Base-by-base conservation (phyloP, 768 basidiomycete genomes). In the Gymnopilus dilepis region DNA sequence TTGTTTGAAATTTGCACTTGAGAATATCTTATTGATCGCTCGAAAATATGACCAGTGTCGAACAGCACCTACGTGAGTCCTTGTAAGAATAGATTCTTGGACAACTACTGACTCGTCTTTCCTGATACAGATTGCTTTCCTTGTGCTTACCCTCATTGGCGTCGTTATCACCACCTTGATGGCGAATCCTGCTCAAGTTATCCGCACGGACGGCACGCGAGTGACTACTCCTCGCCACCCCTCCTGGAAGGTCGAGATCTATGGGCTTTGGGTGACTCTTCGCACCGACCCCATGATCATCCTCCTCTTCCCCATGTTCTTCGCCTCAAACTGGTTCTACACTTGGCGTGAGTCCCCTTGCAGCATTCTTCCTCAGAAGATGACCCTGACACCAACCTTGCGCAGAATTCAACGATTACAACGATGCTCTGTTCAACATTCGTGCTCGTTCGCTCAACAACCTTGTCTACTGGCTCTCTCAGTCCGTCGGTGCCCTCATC, bases 241-340 rank as follows among this genome's bases (percentile, higher is more conserved):
- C 17, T 90, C 89, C 2, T 94, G 92, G 91, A 90, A 84, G 70
- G 80, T 82, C 21, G 92, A 94, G 72, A 76, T 94, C 56, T 80
- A 81, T 61, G 87, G 88, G 13, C 82, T 94, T 22, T 92, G 82
- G 75, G 65, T 88, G 41, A 84, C 89, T 2, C 77, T 95, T 45
- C 81, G 76, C 59, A 87, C 83, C 12, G 92, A 94, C 68, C 90
- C 90, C 0, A 78, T 81, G 75, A 85, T 95, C 67, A 61, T 93
- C n/a, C 75, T 92, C 4, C 81, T 94, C 26, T 91, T 94, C 78
- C 93, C 92, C 12, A 90, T 94, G 88, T 93, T 94, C 74, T 85
- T 92, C 58, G 85, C 89, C 8, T 89, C 87, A 41, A 93, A 93
- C 72, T 93, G 89, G 84, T 92, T 92, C 75, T 92, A 92, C 70